Percentiles rank a stretch among this genome's conserved stretches.
phyloP scores from a whole-genome alignment of 2,329 filamentous ascomycete genomes.

The Penicillium sp. region DNA sequence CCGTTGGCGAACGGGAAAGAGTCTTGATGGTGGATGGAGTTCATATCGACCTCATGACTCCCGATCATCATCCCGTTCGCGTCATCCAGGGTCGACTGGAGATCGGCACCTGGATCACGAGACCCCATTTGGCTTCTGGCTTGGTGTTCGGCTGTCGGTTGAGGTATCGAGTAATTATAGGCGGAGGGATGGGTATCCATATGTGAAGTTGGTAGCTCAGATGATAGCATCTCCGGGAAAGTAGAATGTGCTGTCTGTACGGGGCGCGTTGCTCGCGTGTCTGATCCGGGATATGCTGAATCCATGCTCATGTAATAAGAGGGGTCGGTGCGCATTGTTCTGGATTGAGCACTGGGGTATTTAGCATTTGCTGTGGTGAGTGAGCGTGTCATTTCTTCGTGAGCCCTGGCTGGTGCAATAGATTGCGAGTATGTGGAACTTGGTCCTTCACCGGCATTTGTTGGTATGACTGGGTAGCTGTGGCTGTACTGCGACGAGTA shows the following conservation, averaged over 20 bases:
- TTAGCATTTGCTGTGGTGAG: slow-evolving; percentile 20
- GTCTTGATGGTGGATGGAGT: slow-evolving; percentile 49
- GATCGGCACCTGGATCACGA: slow-evolving; percentile 8
- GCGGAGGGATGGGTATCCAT: slow-evolving; percentile 19
- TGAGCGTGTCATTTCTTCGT: slow-evolving; percentile 17
- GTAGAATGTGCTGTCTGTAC: slow-evolving; percentile 24
- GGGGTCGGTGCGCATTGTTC: slow-evolving; percentile 38
- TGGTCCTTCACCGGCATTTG: slow-evolving; percentile 16
- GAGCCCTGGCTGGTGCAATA: slow-evolving; percentile 28
- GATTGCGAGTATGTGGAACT: slow-evolving; percentile 28
- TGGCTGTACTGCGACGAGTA: slow-evolving; percentile 32
- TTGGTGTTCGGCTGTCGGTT: slow-evolving; percentile 14
- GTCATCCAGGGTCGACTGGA: slow-evolving; percentile 18
- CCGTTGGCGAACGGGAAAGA: slow-evolving; percentile 46
- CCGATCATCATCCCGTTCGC: slow-evolving; percentile 62
- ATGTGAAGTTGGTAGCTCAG: slow-evolving; percentile 15
- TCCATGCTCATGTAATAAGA: slow-evolving; percentile 46
- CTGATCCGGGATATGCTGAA: slow-evolving; percentile 39
- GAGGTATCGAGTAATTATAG: slow-evolving; percentile 23
- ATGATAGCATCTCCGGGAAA: slow-evolving; percentile 13
- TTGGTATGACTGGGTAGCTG: slow-evolving; percentile 23
- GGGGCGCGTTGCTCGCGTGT: slow-evolving; percentile 20
- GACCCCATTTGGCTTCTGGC: slow-evolving; percentile 15
- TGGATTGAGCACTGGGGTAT: slow-evolving; percentile 38
- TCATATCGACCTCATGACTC: slow-evolving; percentile 74